phyloP scores from a whole-genome alignment of 129 eudicot genomes.

The Escallonia rubra region DNA sequence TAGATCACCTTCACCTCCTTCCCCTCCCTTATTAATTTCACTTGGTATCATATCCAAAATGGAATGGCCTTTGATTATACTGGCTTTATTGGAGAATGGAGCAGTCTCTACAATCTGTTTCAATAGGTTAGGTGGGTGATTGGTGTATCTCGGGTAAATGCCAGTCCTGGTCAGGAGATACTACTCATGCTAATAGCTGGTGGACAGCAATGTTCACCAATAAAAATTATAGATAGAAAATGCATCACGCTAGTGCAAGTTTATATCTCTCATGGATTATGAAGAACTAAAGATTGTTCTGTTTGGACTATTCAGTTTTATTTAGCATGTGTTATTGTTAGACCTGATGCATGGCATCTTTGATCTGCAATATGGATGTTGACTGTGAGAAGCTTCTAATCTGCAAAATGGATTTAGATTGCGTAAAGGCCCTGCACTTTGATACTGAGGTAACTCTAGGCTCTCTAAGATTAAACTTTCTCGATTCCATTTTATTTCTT shows the following conservation, averaged over 20 bases:
- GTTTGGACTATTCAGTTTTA: not conserved
- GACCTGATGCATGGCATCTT: conserved; percentile 51
- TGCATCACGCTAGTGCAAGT: too few relatives aligned
- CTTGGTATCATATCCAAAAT: too few relatives aligned
- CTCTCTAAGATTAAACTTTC: conserved; percentile 2
- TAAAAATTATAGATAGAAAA: not conserved
- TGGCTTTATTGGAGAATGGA: too few relatives aligned
- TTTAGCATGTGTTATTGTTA: not conserved
- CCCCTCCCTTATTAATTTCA: too few relatives aligned
- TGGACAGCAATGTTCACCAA: not conserved
- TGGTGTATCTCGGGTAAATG: too few relatives aligned
- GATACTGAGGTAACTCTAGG: conserved; percentile 72
- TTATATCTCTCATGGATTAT: not conserved
- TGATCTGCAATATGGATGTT: conserved; percentile 82
- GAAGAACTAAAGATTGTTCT: not conserved
- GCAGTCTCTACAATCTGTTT: too few relatives aligned
- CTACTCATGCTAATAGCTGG: not conserved
- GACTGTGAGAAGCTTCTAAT: conserved; percentile 81
- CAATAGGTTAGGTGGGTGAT: too few relatives aligned
- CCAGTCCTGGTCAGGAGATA: not conserved
- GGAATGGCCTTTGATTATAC: too few relatives aligned
- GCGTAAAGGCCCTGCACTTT: conserved; percentile 79
- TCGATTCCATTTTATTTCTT: not conserved
- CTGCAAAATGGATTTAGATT: conserved; percentile 90
- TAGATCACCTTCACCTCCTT: too few relatives aligned